Base-by-base conservation (phyloP, 2,329 filamentous ascomycete species). In the Lachnellula arida region DNA sequence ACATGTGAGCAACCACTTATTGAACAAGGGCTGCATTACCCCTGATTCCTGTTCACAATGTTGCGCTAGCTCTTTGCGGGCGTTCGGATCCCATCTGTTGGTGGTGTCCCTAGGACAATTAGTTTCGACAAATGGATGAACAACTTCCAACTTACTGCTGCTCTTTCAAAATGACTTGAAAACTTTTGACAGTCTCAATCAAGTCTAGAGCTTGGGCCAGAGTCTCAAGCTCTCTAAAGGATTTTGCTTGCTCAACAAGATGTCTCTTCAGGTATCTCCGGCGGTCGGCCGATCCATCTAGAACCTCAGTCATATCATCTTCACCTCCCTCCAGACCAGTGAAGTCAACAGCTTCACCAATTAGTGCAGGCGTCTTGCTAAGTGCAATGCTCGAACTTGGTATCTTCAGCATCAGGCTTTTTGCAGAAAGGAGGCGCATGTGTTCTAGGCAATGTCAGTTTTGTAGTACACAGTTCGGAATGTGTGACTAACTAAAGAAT, bases 401-500 rank as follows among this genome's bases (percentile, higher is more conserved):
- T 57, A 84, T 74, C 49, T 77, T 76, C 34, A 72, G 69, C 32
- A 77, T 73, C 42, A 87, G 73, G 60, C 75, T 74, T 49, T 79
- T 73, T 51, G 84, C 82, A 49, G 82, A 82, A 34, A 75, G 72
- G 46, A 86, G 73, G 57, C 75, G 63, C 55, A 66, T 57, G 28
- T 71, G 73, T 53, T 79, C 78, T 64, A 55, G 22, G 35, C 37
- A 44, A 42, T 49, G 68, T 65, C 61, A 63, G 55, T 52, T 47
- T 37, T n/a, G 40, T 17, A 34, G 23, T 47, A 48, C 11, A 40
- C 22, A 40, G 17, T 12, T 43, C 15, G 23, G 22, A 14, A 49
- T 51, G 47, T 48, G 23, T 34, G 47, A 81, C 90, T 78, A 82
- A 95, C 91, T 81, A 47, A 96, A 79, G 67, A 97, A 91, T 58